Evolutionary conservation across 805 yeast genomes (phyloP), one percentile per base, ranked within the genome.

Genomic region (Ogataea ganodermae): DNA sequence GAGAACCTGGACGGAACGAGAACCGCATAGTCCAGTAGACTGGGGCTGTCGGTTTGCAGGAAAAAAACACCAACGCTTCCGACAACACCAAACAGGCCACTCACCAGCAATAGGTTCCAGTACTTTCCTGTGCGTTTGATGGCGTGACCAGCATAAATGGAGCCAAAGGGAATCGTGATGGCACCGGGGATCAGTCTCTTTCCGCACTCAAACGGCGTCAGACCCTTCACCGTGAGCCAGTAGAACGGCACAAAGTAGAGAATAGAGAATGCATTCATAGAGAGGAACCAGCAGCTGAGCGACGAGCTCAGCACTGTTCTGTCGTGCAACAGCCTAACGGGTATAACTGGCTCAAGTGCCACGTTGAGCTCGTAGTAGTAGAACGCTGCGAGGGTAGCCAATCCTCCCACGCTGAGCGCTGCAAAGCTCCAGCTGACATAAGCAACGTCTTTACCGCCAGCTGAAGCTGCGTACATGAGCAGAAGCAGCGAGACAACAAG

Each of bases 241-340:
- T 74, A 86, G 16, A 89, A 73, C 1, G 96, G 96, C 3, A 83
- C 73, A 63, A 82, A 88, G 67, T 75, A 89, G 46, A 88, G 62
- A 53, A 75, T 73, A 1, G 89, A 70, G 61, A 78, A 86, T n/a
- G 77, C 75, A 1, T 81, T 74, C 86, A 87, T 86, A 4, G 89
- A 80, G 63, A 76, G 72, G 56, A 86, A 82, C 80, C 87, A 81
- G 63, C 83, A 84, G 36, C 84, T 75, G 45, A 86, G 67, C 0
- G 89, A 81, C 0, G 88, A 81, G 8, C 84, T 74, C 27, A 83
- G 62, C 14, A 87, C 76, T 0, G 92, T 83, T 52, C 82, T 70
- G 55, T 80, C 75, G 6, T 69, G 65, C 55, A 86, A 67, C 43
- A 86, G 65, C n/a, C 70, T 66, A 30, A 86, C 70, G 0, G 92